These are phyloP conservation scores for Gastrodia elata DNA, from an alignment of 106 monocot genomes.

Conservation along the genomic window DNA sequence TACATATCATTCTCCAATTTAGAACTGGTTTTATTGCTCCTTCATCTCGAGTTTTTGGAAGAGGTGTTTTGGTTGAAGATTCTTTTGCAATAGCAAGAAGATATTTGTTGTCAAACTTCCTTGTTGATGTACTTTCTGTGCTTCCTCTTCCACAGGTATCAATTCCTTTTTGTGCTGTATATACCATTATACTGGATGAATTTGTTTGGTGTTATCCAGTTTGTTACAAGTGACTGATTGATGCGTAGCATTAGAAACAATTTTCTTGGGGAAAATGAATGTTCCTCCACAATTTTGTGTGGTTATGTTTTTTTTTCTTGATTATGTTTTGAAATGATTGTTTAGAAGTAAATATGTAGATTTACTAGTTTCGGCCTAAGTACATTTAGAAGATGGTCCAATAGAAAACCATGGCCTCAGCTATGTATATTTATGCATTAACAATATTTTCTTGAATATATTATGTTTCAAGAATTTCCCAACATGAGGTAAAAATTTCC, in stretches of 20 bases:
- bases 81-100: slow-evolving; percentile 53
- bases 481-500: too few species aligned
- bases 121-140: slow-evolving; percentile 86
- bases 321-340: neutral
- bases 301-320: neutral
- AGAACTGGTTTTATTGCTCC: slow-evolving; percentile 90
- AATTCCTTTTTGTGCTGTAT: neutral
- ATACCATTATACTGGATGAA: neutral
- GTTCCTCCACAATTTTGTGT: neutral
- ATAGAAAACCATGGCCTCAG: too few species aligned
- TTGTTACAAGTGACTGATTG: neutral
- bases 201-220: neutral
- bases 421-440: too few species aligned
- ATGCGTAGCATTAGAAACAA: neutral
- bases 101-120: slow-evolving; percentile 70
- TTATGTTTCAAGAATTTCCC: too few species aligned
- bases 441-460: too few species aligned
- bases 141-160: slow-evolving; percentile 92
- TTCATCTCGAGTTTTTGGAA: slow-evolving; percentile 84
- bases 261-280: neutral
- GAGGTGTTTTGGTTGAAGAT: slow-evolving; percentile 82
- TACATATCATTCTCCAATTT: slow-evolving; percentile 90
- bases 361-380: neutral
- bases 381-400: neutral
- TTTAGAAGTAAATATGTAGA: neutral